Evolutionary conservation across 768 basidiomycete genomes (phyloP).

Genomic region (Macrolepiota fuliginosa): DNA sequence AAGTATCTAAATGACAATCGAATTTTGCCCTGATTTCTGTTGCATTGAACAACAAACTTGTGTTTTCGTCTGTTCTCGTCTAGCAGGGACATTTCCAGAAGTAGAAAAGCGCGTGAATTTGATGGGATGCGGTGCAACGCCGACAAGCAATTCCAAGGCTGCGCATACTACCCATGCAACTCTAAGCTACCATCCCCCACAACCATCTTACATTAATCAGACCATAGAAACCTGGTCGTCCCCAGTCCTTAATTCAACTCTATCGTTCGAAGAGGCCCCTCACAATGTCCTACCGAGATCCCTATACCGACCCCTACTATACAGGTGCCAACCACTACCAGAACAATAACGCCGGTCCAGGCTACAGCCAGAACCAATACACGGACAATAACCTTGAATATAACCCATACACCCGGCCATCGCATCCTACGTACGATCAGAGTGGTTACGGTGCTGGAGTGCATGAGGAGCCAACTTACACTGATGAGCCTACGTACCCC

Average conservation of each 20-base stretch:
- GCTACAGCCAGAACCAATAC: constrained; percentile 22
- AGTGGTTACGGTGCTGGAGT: constrained; percentile 26
- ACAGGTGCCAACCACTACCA: constrained; percentile 18
- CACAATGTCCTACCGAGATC: constrained; percentile 55
- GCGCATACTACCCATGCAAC: not conserved
- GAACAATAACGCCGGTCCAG: constrained; percentile 19
- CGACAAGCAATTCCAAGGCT: not conserved
- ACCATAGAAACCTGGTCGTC: not conserved
- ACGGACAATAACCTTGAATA: constrained; percentile 29
- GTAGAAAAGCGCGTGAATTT: not conserved
- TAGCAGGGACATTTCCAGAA: not conserved
- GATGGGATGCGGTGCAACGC: constrained; percentile 8
- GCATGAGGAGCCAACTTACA: not conserved
- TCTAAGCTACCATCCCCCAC: not conserved
- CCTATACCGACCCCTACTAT: constrained; percentile 38
- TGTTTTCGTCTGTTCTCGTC: not conserved
- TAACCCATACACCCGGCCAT: constrained; percentile 49
- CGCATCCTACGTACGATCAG: constrained; percentile 54
- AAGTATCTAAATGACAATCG: not conserved
- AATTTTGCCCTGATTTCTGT: not conserved
- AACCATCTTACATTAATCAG: not conserved
- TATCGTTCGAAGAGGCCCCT: constrained; percentile 14
- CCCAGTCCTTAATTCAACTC: not conserved
- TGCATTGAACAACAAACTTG: not conserved
- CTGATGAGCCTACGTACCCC: constrained; percentile 7